These are phyloP conservation scores for Entomophthora muscae DNA, from an alignment of 371 early-diverging fungal species.

Conservation along the genomic window DNA sequence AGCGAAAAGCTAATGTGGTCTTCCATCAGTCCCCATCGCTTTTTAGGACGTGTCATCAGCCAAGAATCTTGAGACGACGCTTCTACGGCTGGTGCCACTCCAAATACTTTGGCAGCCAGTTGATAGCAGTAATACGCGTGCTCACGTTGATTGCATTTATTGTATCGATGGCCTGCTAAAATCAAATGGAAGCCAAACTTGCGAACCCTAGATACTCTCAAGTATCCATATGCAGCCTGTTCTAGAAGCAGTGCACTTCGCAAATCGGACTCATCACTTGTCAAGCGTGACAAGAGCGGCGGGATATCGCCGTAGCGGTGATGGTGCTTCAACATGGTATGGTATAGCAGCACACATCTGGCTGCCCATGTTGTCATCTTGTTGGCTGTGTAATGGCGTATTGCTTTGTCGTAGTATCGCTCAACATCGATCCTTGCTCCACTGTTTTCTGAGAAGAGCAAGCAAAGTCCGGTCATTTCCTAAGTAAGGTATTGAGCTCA, in stretches of 20 bases:
- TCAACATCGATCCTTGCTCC: conserved; percentile 47
- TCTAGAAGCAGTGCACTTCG: conserved; percentile 67
- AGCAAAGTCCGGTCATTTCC: conserved; percentile 86
- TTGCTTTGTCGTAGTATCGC: conserved; percentile 56
- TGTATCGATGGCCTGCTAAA: conserved; percentile 70
- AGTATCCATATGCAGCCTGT: conserved; percentile 68
- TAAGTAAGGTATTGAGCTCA: conserved; percentile 14
- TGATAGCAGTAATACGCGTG: conserved; percentile 61
- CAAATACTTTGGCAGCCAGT: conserved; percentile 30
- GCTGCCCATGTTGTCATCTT: conserved; percentile 41
- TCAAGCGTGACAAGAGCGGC: conserved; percentile 41
- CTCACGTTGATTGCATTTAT: conserved; percentile 42
- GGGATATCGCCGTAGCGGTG: conserved; percentile 53
- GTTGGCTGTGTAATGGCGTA: conserved; percentile 26
- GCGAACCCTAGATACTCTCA: conserved; percentile 44
- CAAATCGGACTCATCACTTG: conserved; percentile 54
- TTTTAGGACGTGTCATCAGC: conserved; percentile 15
- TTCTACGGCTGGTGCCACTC: background rate
- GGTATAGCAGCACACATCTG: conserved; percentile 30
- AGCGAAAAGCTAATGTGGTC: conserved; percentile 75
- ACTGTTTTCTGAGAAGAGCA: conserved; percentile 37
- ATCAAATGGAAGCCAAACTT: conserved; percentile 78
- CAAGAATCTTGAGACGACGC: background rate
- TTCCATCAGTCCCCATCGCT: conserved; percentile 60
- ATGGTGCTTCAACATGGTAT: conserved; percentile 53